Conservation (phyloP, 345 rosid species). For the Acer yangbiense region DNA sequence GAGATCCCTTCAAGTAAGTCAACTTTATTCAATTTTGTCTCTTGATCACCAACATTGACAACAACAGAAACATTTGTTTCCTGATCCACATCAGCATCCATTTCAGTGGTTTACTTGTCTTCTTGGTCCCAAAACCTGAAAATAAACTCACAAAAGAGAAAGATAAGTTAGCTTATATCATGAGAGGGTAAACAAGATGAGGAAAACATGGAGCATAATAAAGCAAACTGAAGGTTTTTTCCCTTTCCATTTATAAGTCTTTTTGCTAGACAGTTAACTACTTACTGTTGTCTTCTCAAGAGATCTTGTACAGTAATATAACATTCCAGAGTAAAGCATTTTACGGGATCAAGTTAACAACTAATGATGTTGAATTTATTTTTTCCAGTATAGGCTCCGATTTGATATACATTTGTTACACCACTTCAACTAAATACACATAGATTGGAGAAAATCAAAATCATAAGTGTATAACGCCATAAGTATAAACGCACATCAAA, state of each 20-base stretch:
- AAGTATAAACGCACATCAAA: neutral
- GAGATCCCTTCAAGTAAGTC: slow-evolving; percentile 45
- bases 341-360: neutral
- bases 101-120: slow-evolving; percentile 21
- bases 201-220: neutral
- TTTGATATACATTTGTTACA: neutral
- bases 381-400: neutral
- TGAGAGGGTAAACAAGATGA: neutral
- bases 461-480: neutral
- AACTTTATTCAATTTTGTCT: slow-evolving; percentile 50
- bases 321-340: neutral
- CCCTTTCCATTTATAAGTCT: neutral
- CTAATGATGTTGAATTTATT: neutral
- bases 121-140: slow-evolving; percentile 20
- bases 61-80: slow-evolving; percentile 44
- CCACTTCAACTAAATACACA: neutral
- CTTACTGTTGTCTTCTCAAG: neutral
- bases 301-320: neutral
- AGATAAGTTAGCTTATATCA: neutral
- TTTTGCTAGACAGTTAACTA: neutral
- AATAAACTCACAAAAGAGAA: slow-evolving; percentile 6
- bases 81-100: slow-evolving; percentile 47
- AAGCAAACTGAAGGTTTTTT: neutral
- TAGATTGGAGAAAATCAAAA: neutral
- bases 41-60: slow-evolving; percentile 51